Evolutionary conservation across 1,139 yeast genomes (phyloP), one percentile per base, ranked within the genome.

Genomic region (Suhomyces bolitotheri): DNA sequence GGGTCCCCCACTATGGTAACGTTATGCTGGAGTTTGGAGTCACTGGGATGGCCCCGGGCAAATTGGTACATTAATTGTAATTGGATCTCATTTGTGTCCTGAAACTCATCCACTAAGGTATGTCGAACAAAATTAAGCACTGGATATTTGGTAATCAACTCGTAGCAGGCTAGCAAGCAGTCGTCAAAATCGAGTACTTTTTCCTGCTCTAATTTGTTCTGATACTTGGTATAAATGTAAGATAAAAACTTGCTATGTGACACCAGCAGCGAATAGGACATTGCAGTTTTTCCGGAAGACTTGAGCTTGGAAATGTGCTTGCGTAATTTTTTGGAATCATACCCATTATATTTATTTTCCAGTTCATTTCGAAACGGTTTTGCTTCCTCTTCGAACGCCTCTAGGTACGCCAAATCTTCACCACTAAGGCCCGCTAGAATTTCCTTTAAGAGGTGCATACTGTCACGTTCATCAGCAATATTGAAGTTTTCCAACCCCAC

Each of bases 1-100:
- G 97, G 96, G 51, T 92, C 98, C 1, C 98, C 98, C 1, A 92
- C 97, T 2, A 89, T 79, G 0, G 97, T 86, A 7, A 90, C 69
- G 43, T 82, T 82, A 34, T 64, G 43, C 42, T 62, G 66, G 22
- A 36, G 39, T 4, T 38, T 26, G 2, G 44, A 31, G 17, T 50
- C 36, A 1, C 50, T 29, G 3, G 62, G 55, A 40, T 62, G 58
- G 5, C 68, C 70, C 12, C 60, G 56, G 0, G 87, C 80, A 45
- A 90, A 71, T 14, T 68, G 64, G 42, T 73, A 74, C 71, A 87
- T 74, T 30, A 92, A 64, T 36, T 77, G 75, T 41, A 88, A 66
- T 54, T 92, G 97, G 15, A 87, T 71, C 19, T 70, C 70, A 48
- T 86, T 88, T 0, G 97, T 89, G 51, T 92, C 98, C 60, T 92